Conservation (phyloP, 1,284 basidiomycete genomes). For the Phenoliferia sp. region DNA sequence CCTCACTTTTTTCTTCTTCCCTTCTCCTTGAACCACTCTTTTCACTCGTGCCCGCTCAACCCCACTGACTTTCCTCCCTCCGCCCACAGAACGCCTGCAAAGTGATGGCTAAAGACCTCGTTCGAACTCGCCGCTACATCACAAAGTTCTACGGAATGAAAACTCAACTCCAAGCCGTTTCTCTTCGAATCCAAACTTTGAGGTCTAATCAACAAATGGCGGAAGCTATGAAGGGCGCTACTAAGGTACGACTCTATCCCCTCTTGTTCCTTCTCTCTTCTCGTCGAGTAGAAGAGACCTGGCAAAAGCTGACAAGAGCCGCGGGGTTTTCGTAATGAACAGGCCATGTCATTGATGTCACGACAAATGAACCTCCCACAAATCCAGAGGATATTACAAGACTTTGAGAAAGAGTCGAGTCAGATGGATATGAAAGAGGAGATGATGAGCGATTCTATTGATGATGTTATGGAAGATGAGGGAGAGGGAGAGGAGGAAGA, state of each 20-base stretch:
- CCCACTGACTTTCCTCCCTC: not conserved
- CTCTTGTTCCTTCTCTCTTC: not conserved
- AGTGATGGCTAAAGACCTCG: conserved; percentile 98
- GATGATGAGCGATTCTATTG: conserved; percentile 98
- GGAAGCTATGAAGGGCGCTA: conserved; percentile 97
- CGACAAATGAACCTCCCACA: conserved; percentile 87
- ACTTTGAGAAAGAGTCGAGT: conserved; percentile 93
- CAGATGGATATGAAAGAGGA: conserved; percentile 99
- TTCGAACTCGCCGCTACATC: conserved; percentile 87
- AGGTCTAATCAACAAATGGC: conserved; percentile 99
- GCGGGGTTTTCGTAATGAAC: not conserved
- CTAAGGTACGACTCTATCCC: conserved; percentile 58
- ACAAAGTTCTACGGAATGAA: conserved; percentile 99
- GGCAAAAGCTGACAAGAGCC: not conserved
- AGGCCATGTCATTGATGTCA: conserved; percentile 99
- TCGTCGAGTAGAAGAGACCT: not conserved
- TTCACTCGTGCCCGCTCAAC: not conserved
- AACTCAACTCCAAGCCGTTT: conserved; percentile 95
- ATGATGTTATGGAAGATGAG: conserved; percentile 93
- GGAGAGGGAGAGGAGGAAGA: conserved; percentile 85
- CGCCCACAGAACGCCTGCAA: conserved; percentile 82
- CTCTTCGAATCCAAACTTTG: conserved; percentile 90
- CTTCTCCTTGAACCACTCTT: not conserved
- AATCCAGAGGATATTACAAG: conserved; percentile 94
- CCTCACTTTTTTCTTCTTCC: too few relatives aligned